Evolutionary conservation across 768 basidiomycete genomes (phyloP).

Genomic region (Boletus tomentosulus): DNA sequence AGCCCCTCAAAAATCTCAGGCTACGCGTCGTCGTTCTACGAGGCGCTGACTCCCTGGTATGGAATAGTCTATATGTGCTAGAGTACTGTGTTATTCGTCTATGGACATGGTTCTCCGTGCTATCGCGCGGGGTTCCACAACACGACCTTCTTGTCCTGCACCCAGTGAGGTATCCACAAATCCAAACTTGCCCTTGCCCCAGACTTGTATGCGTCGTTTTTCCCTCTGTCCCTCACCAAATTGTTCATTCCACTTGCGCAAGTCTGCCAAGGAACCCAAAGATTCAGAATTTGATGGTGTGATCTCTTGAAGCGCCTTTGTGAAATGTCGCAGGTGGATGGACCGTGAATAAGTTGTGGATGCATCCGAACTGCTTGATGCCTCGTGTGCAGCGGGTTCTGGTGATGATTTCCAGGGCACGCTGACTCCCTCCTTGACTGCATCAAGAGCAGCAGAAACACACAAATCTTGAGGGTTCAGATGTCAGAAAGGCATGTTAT

Average conservation of each 20-base stretch:
- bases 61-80: slow-evolving; percentile 6
- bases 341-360: slow-evolving; percentile 31
- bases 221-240: slow-evolving; percentile 83
- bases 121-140: slow-evolving; percentile 25
- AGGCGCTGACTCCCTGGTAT: neutral
- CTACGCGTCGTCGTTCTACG: slow-evolving; percentile 18
- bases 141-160: slow-evolving; percentile 38
- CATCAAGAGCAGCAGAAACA: slow-evolving; percentile 87
- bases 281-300: slow-evolving; percentile 85
- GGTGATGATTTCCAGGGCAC: slow-evolving; percentile 64
- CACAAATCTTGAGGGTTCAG: slow-evolving; percentile 63
- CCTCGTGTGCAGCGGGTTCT: slow-evolving; percentile 2
- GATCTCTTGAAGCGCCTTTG: slow-evolving; percentile 83
- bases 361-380: neutral
- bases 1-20: slow-evolving; percentile 19
- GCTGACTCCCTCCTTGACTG: slow-evolving; percentile 78
- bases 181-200: slow-evolving; percentile 88
- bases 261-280: slow-evolving; percentile 66
- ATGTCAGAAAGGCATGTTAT: slow-evolving; percentile 4
- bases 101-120: slow-evolving; percentile 15
- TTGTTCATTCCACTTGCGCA: slow-evolving; percentile 90
- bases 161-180: slow-evolving; percentile 52
- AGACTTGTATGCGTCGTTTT: slow-evolving; percentile 64
- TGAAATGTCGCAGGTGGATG: slow-evolving; percentile 64
- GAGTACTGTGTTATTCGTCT: slow-evolving; percentile 25